Conservation (phyloP, 2,329 filamentous ascomycete genomes). For the Verticillium zaregamsianum region DNA sequence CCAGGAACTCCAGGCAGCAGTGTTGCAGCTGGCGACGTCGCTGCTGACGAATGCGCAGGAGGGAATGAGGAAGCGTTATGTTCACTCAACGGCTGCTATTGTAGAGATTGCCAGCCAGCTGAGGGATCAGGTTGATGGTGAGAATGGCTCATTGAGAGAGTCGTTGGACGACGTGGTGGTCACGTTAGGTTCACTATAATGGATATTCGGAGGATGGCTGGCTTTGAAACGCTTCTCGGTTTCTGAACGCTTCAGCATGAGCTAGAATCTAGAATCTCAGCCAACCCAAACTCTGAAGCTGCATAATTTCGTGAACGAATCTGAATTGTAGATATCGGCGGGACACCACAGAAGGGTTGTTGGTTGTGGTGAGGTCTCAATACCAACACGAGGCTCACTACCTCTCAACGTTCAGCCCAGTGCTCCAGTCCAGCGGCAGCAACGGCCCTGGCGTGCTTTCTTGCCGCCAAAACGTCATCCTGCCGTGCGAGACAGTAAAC, state of each 20-base stretch:
- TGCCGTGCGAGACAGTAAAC: too few species aligned
- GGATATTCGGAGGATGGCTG: background rate
- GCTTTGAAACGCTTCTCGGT: background rate
- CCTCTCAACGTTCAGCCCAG: too few species aligned
- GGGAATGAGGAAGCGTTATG: constrained; percentile 45
- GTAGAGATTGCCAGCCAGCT: constrained; percentile 42
- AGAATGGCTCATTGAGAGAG: constrained; percentile 29
- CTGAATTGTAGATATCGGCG: too few species aligned
- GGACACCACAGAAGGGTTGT: too few species aligned
- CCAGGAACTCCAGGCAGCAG: constrained; percentile 49
- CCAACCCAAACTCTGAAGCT: background rate
- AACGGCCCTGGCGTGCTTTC: too few species aligned
- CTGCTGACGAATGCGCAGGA: constrained; percentile 42
- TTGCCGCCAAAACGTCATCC: too few species aligned
- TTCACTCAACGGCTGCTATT: constrained; percentile 46
- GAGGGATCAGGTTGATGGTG: constrained; percentile 21
- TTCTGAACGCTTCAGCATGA: too few species aligned
- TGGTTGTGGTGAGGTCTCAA: too few species aligned
- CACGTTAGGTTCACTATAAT: constrained; percentile 18
- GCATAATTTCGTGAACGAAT: too few species aligned
- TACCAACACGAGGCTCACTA: too few species aligned
- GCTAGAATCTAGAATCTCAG: background rate
- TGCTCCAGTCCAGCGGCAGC: too few species aligned
- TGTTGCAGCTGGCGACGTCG: constrained; percentile 51
- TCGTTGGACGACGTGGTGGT: constrained; percentile 41